Evolutionary conservation across 2,329 filamentous ascomycete species (phyloP), one percentile per base, ranked within the genome.

Genomic region (Ophiostoma quercus): DNA sequence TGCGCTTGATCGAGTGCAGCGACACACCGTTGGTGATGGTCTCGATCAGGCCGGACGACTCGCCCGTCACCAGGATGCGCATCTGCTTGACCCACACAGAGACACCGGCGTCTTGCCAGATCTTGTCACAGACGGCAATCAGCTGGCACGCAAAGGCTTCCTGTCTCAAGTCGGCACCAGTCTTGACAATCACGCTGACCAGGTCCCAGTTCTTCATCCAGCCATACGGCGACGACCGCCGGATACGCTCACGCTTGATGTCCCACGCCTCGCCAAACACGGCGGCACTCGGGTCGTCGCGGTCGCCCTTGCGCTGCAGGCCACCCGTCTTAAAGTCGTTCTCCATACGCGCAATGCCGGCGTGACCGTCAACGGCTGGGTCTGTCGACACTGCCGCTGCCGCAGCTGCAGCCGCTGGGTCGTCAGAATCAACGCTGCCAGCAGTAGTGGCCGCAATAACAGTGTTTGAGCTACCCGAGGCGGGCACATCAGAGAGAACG

Each of bases 131-230:
- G 14, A 93, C 90, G 70, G 87, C 84, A 74, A 95, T 95, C 63
- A 95, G 84, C 79, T 95, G 92, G 77, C 91, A 94, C 7, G 92
- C 92, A 78, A 95, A 95, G 0, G 92, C 91, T 79, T 95, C 92
- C 80, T 95, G 92, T 67, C 92, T 85, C 72, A 95, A 81, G 79
- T 95, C 91, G 2, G 90, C 90, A 2, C 92, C 91, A 12, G 92
- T 95, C 81, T 95, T 95, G 75, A 95, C 90, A 76, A 95, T 95
- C 71, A 95, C 91, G 76, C 90, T 94, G 72, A 95, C 84, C 32
- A 95, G 84, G 76, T 95, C 92, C 92, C 92, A 95, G 76, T 93
- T 94, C 80, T 92, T 92, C 88, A 93, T 92, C 87, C 90, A 92
- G 11, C 92, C 92, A 76, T 94, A 95, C 0, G 92, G 92, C 0